Base-by-base conservation (phyloP, 768 basidiomycete species). In the Podaxis rugospora region DNA sequence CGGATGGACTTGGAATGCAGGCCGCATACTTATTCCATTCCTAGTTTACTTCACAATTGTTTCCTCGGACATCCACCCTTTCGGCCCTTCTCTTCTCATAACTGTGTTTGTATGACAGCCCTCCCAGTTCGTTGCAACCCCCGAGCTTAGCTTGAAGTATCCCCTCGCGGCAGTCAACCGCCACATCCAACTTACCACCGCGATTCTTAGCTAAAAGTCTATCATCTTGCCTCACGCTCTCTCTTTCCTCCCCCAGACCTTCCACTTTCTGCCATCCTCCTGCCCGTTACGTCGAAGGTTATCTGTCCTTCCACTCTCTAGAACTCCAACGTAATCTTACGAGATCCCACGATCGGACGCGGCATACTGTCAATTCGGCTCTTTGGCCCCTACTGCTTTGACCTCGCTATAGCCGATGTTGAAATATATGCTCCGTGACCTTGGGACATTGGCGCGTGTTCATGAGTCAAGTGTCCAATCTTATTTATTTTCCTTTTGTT, bases 151-250 rank as follows among this genome's bases (percentile, higher is more conserved):
- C 51, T 51, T 53, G 59, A 60, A 54, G 18, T 54, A 37, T 54
- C 18, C 52, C 37, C 52, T 54, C 52, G 52, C 52, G 52, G 52
- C 35, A 54, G 52, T 39, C 52, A 18, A 28, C 51, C 57, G 59
- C 59, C 51, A 49, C 59, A 50, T 53, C 51, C 28, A 57, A 32
- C 35, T 47, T 57, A 60, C 57, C 51, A 51, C 59, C 51, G 37
- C 59, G 53, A 47, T 60, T 52, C 52, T 55, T 54, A 55, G 52
- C 14, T 27, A 54, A 61, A 61, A 61, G 39, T n/a, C 59, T 47
- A 55, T 61, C 52, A 60, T 6, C 44, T 47, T 60, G 32, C 59
- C 42, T 57, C 39, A 18, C 47, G 2, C 49, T 55, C 36, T n/a
- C 21, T 36, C 52, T 23, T 14, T 25, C 52, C 53, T 61, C 36